Base-by-base conservation (phyloP, 2,329 filamentous ascomycete genomes). In the Colletotrichum tropicicola region DNA sequence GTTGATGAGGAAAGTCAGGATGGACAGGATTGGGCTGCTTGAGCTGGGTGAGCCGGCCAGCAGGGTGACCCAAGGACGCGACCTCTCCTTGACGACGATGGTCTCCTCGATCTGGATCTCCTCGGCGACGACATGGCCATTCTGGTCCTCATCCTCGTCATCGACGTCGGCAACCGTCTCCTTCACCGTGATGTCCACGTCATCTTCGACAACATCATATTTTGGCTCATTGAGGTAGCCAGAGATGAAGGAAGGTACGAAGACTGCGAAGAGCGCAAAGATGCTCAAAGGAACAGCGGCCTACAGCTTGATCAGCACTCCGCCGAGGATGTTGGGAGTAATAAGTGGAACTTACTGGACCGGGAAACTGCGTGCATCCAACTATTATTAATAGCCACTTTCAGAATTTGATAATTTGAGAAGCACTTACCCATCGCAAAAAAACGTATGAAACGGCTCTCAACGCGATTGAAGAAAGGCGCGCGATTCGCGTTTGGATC, bases 11-110 rank as follows among this genome's bases (percentile, higher is more conserved):
- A 94, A 87, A 0, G 92, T 92, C 25, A 89, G 70, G 48, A 87
- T 78, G 19, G 92, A 95, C 70, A 89, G 84, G 21, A 89, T 71
- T 12, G 87, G 80, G 54, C 89, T 93, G n/a, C 83, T 85, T 6
- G 91, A 87, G 70, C 89, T 93, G 2, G 96, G 95, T 0, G 91
- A 80, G 4, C 96, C 96, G 3, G 88, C 88, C 23, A 97, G 78
- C 6, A 98, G 80, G 3, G 92, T 92, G 68, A 84, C 85, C 69
- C 91, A 79, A 1, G 87, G 79, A 21, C 83, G 82, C 12, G 85
- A 81, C 70, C 86, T 86, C 72, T 90, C 82, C 53, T 86, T 80
- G 15, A 91, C 70, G 10, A 88, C 73, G 4, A 92, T 77, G 1
- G 85, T 89, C 73, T 94, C 90, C 60, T 88, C 75, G 23, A 93